Evolutionary conservation across 495 filamentous ascomycete species (phyloP).

Genomic region (Extremus antarcticus): DNA sequence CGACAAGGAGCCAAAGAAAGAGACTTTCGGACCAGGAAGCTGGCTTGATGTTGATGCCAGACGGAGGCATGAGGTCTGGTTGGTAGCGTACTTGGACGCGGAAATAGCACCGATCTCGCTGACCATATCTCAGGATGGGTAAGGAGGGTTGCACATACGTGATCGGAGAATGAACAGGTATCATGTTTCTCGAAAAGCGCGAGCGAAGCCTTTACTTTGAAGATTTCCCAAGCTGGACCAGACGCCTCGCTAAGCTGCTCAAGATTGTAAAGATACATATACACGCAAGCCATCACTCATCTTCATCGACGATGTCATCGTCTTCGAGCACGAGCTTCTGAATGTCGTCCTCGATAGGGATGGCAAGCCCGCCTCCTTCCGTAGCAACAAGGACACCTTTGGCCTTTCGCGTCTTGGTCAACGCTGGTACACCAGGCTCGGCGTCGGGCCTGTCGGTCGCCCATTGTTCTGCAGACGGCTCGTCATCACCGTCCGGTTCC

Average conservation of each 20-base stretch:
- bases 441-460: conserved; percentile 39
- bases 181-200: too few relatives aligned
- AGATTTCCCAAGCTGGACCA: too few relatives aligned
- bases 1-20: conserved; percentile 49
- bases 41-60: conserved; percentile 68
- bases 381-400: conserved; percentile 1
- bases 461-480: conserved; percentile 37
- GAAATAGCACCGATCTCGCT: not conserved
- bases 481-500: conserved; percentile 38
- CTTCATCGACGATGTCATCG: conserved; percentile 95
- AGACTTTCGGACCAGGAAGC: conserved; percentile 56
- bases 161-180: conserved; percentile 59
- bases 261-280: not conserved
- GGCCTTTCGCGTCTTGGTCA: conserved; percentile 11
- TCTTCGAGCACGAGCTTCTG: conserved; percentile 72
- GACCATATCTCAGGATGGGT: conserved; percentile 20
- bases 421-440: not conserved
- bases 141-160: conserved; percentile 70
- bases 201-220: too few relatives aligned
- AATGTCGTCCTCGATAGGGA: conserved; percentile 35
- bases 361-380: conserved; percentile 15
- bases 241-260: conserved; percentile 1
- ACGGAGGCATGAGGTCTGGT: conserved; percentile 73
- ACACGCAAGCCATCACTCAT: conserved; percentile 22
- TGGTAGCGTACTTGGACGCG: conserved; percentile 30